phyloP scores from a whole-genome alignment of 345 rosid genomes.

The Heritiera littoralis region DNA sequence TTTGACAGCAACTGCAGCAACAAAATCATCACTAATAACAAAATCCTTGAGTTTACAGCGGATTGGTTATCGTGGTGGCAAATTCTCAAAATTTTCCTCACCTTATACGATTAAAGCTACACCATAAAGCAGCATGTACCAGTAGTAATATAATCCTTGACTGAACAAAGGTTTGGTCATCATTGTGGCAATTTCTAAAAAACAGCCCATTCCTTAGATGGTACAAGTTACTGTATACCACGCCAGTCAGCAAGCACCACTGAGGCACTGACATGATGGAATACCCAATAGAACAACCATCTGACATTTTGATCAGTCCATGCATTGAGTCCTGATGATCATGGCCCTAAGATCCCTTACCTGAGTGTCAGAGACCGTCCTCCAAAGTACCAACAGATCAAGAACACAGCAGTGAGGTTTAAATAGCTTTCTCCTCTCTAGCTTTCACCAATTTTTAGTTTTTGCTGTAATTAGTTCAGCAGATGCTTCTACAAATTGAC shows the following conservation, averaged over 20 bases:
- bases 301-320: background rate
- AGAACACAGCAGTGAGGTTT: background rate
- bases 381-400: background rate
- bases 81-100: background rate
- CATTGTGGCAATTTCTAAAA: background rate
- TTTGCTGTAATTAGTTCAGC: background rate
- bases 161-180: background rate
- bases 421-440: background rate
- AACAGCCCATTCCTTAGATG: background rate
- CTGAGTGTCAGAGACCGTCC: background rate
- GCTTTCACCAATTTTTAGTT: background rate
- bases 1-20: background rate
- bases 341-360: background rate
- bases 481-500: background rate
- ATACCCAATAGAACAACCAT: background rate
- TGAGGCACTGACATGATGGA: background rate
- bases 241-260: background rate
- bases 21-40: background rate
- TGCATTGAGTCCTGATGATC: background rate
- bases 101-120: background rate
- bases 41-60: background rate
- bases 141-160: background rate
- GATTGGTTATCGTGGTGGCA: background rate
- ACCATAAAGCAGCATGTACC: background rate
- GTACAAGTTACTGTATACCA: background rate